Conservation (phyloP, 2,329 filamentous ascomycete genomes). For the Ophiostoma ulmi region DNA sequence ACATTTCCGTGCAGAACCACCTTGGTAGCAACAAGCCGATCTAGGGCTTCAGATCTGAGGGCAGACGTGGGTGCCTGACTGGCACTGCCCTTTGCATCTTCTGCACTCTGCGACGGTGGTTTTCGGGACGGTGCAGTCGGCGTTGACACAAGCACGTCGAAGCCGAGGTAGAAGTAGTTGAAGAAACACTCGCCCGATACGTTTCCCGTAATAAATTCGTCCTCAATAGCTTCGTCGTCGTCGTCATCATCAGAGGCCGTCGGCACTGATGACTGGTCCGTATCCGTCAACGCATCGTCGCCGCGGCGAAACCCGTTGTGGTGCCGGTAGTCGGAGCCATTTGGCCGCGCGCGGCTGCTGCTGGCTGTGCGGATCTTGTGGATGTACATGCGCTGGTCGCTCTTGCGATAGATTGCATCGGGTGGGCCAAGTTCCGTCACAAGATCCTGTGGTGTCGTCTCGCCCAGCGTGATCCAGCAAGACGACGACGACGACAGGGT, state of each 20-base stretch:
- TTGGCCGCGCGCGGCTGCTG: slow-evolving; percentile 46
- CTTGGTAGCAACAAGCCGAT: slow-evolving; percentile 80
- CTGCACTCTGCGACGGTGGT: slow-evolving; percentile 47
- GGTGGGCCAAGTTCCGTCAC: slow-evolving; percentile 87
- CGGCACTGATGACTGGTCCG: slow-evolving; percentile 68
- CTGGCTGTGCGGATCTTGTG: slow-evolving; percentile 60
- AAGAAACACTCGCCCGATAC: slow-evolving; percentile 78
- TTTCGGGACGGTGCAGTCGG: slow-evolving; percentile 60
- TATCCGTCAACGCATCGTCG: slow-evolving; percentile 59
- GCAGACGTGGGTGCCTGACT: slow-evolving; percentile 31
- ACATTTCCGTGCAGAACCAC: slow-evolving; percentile 92
- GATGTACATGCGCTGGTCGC: slow-evolving; percentile 81
- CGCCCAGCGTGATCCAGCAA: slow-evolving; percentile 69
- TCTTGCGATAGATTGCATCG: slow-evolving; percentile 89
- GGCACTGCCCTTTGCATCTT: slow-evolving; percentile 27
- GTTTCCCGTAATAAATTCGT: slow-evolving; percentile 46
- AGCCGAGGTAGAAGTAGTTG: slow-evolving; percentile 94
- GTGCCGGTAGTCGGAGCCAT: slow-evolving; percentile 35
- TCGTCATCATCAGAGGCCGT: slow-evolving; percentile 66
- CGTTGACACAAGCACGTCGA: slow-evolving; percentile 85
- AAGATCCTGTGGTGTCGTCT: slow-evolving; percentile 88
- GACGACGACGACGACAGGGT: slow-evolving; percentile 18
- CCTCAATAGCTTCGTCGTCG: slow-evolving; percentile 53
- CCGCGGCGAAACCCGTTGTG: slow-evolving; percentile 25
- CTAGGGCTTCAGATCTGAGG: slow-evolving; percentile 44